Conservation (phyloP, 2,329 filamentous ascomycete species). For the Dothideomycetidae sp. region DNA sequence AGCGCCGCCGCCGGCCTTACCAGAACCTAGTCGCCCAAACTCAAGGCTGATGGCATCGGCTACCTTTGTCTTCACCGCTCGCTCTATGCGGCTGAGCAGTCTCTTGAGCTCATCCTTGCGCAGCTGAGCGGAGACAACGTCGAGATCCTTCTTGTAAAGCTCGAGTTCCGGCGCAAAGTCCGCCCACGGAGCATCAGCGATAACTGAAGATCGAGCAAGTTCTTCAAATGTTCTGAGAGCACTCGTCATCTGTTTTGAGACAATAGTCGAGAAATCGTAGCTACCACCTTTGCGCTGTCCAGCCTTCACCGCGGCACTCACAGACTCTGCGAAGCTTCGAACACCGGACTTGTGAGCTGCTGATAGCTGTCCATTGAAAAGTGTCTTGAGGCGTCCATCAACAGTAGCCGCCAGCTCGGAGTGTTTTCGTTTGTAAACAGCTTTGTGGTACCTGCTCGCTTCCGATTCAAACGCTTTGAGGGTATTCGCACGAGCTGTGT, state of each 20-base stretch:
- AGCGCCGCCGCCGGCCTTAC: constrained; percentile 66
- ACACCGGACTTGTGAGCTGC: constrained; percentile 85
- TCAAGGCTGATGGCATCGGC: constrained; percentile 80
- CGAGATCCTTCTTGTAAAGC: constrained; percentile 79
- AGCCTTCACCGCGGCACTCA: constrained; percentile 71
- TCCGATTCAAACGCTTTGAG: constrained; percentile 78
- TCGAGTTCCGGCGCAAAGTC: constrained; percentile 67
- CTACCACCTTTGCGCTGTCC: constrained; percentile 82
- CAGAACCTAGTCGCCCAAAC: constrained; percentile 90
- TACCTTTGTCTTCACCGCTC: constrained; percentile 81
- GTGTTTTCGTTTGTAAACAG: constrained; percentile 75
- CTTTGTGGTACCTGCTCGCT: constrained; percentile 92
- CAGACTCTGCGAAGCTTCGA: constrained; percentile 69
- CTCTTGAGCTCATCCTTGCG: constrained; percentile 94
- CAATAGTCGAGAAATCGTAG: constrained; percentile 94
- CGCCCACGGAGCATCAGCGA: constrained; percentile 75
- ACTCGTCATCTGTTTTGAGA: constrained; percentile 64
- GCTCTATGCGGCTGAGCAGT: constrained; percentile 76
- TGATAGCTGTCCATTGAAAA: constrained; percentile 77
- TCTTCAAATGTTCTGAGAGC: constrained; percentile 61
- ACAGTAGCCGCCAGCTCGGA: constrained; percentile 75
- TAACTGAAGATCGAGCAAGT: constrained; percentile 58
- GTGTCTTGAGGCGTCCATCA: constrained; percentile 70
- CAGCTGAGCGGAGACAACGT: constrained; percentile 70
- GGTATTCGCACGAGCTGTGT: constrained; percentile 53